Conservation (phyloP, 2,329 filamentous ascomycete species). For the Rugonectria rugulosa region DNA sequence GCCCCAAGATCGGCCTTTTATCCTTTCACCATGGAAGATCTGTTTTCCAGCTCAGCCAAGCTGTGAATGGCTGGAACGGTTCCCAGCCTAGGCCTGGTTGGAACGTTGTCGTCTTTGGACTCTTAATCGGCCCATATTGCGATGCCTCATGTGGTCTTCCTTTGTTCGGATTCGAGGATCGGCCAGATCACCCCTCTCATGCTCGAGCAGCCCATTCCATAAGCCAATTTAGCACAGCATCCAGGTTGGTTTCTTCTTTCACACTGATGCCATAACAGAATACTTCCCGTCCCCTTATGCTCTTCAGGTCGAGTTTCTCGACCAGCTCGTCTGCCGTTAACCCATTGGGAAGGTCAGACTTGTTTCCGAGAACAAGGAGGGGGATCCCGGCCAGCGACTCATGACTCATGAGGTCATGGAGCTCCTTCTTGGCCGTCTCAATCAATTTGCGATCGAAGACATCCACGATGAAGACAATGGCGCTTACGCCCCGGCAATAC, state of each 20-base stretch:
- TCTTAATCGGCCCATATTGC: neutral
- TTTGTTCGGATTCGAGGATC: neutral
- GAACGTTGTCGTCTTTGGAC: neutral
- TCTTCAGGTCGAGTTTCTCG: conserved; percentile 88
- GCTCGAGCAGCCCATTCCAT: conserved; percentile 85
- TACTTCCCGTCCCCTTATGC: conserved; percentile 89
- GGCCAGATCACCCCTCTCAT: conserved; percentile 24
- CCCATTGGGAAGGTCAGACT: conserved; percentile 92
- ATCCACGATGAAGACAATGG: conserved; percentile 98
- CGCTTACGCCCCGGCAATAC: conserved; percentile 96
- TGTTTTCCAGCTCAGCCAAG: conserved; percentile 4
- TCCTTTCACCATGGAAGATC: conserved; percentile 16
- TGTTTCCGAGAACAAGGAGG: conserved; percentile 93
- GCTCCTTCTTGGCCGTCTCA: conserved; percentile 87
- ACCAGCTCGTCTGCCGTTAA: conserved; percentile 95
- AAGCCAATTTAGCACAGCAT: conserved; percentile 95
- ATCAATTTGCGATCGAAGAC: conserved; percentile 85
- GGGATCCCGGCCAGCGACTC: conserved; percentile 88
- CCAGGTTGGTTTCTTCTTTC: conserved; percentile 98
- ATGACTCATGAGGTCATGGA: conserved; percentile 88
- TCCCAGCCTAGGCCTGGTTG: neutral
- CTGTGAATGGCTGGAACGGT: conserved; percentile 1
- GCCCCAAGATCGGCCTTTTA: conserved; percentile 25
- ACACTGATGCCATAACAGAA: conserved; percentile 99
- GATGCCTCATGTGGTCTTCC: neutral